Base-by-base conservation (phyloP, 345 rosid species). In the Brassica juncea region DNA sequence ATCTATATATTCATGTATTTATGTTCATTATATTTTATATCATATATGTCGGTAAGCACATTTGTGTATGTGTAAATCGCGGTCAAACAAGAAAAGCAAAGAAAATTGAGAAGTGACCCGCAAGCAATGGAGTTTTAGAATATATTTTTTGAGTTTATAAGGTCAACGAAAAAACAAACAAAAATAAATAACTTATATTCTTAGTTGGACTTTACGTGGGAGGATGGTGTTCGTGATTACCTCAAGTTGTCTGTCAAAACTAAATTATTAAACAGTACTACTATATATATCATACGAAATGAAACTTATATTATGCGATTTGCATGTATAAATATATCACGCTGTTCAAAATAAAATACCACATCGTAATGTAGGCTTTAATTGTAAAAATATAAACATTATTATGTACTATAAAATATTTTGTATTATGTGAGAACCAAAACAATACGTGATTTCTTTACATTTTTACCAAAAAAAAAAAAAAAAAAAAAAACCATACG, bases 51-150 rank as follows among this genome's bases (percentile, higher is more conserved):
- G 60, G 60, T 54, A 16, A 6, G 60, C 60, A 54, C 5, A 68
- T 54, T 28, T 62, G 66, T 74, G 61, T 59, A 35, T 62, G 28
- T 69, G 61, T 80, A 64, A 74, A 39, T 70, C 16, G 61, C 44
- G 76, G 72, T 75, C 83, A 80, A 80, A 75, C 83, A 74, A 80
- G 75, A 74, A 74, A 80, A 80, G 49, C 71, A 54, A 62, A 70
- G 47, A 74, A 74, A 54, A 28, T 69, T 3, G 9, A 54, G 67
- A 68, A 68, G 71, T 74, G 68, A 74, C 66, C 75, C 79, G 83
- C 75, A 80, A 80, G 76, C 52, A 74, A 74, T 15, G 71, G 76
- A 63, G 25, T 55, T 69, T 27, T 70, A n/a, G 12, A 58, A 44
- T 11, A 31, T 62, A 30, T 49, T 61, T 27, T 74, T 42, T 35